Percentiles rank a stretch among this genome's conserved stretches.
Conservation (phyloP, 2,329 filamentous ascomycete species). For the Neofusicoccum laricinum region DNA sequence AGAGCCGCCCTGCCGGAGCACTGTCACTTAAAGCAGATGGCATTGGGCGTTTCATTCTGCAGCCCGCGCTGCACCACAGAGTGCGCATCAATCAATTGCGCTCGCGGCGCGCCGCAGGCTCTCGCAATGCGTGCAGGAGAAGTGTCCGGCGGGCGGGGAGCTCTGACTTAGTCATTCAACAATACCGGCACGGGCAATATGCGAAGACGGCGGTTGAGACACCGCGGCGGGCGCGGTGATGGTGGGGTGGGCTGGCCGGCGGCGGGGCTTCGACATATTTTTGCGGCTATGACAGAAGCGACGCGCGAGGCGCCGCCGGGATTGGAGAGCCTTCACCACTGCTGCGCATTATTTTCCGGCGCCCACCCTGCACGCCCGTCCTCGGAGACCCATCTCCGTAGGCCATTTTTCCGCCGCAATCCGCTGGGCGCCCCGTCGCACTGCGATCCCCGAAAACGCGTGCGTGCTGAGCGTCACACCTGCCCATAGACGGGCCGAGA, state of each 20-base stretch:
- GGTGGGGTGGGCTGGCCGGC: constrained; percentile 8
- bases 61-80: neutral
- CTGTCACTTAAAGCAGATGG: neutral
- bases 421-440: neutral
- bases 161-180: constrained; percentile 10
- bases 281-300: constrained; percentile 8
- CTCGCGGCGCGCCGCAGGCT: neutral
- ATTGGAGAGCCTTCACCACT: neutral
- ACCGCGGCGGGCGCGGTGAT: neutral
- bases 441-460: neutral
- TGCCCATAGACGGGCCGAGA: constrained; percentile 5
- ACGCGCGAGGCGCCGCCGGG: neutral
- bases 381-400: constrained; percentile 14
- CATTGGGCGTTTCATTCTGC: neutral
- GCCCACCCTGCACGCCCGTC: neutral
- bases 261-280: constrained; percentile 11
- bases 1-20: neutral
- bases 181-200: neutral
- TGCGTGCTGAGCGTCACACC: neutral
- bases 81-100: neutral
- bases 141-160: neutral
- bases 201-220: constrained; percentile 12
- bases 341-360: constrained; percentile 2
- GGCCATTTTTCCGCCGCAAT: neutral
- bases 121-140: neutral